Base-by-base conservation (phyloP, 768 basidiomycete species). In the Leccinum boreale region DNA sequence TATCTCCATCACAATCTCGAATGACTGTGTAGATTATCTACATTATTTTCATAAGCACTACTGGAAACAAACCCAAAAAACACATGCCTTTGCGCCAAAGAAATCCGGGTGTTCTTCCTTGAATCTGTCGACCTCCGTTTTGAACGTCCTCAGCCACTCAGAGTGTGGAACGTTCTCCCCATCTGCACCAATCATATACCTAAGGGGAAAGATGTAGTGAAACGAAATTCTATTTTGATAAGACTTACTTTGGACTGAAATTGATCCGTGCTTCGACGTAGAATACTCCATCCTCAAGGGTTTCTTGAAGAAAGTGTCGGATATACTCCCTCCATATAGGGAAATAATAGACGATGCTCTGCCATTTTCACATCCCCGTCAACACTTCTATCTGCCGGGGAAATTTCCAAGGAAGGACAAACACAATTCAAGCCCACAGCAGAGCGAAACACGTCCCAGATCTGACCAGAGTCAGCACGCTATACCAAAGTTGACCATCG, bases 21-120 rank as follows among this genome's bases (percentile, higher is more conserved):
- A 89, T 64, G 0, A 87, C 86, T 4, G 81, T 77, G 63, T 90
- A 90, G 56, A 92, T 90, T 48, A 92, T 81, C 87, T 90, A 57
- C 47, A 15, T 6, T 33, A 28, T 19, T 5, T 19, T 4, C 15
- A 29, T 3, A 12, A 54, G 17, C 15, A 35, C 24, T 8, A 31
- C 3, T 28, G 9, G 28, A 45, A 31, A 21, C 14, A 24, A 17
- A 17, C 11, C 8, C 35, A 51, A 9, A 44, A 58, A 45, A 59
- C 21, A 4, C 72, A 45, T 57, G 87, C 89, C 72, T 77, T 85
- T 10, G 84, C 85, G 26, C 85, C 87, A 58, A 87, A 68, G 67
- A 91, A 89, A 56, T 84, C 83, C 50, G 81, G 81, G 58, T 64
- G 75, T 79, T 53, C 85, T 75, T 24, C 82, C 83, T 69, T 83